These are phyloP conservation scores for Pseudogymnoascus sp. DNA, from an alignment of 2,329 filamentous ascomycete species.

Conservation along the genomic window DNA sequence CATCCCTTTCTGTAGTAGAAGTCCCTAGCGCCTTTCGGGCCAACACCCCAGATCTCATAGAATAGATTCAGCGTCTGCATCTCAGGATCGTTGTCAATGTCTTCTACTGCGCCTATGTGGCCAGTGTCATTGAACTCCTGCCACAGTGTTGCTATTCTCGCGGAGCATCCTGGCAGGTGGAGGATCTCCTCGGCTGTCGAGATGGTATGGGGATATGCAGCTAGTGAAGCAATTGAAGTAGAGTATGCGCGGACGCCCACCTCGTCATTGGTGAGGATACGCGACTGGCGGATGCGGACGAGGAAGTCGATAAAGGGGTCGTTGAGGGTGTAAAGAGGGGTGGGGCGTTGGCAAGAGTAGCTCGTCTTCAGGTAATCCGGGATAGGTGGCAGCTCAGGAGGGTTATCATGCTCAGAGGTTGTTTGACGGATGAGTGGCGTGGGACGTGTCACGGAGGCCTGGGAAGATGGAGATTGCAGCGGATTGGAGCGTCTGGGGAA, in stretches of 20 bases:
- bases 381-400: slow-evolving; percentile 48
- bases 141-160: slow-evolving; percentile 71
- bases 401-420: slow-evolving; percentile 68
- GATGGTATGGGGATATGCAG: slow-evolving; percentile 59
- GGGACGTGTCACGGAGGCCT: slow-evolving; percentile 29
- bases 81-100: slow-evolving; percentile 55
- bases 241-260: slow-evolving; percentile 82
- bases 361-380: slow-evolving; percentile 58
- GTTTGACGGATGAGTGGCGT: slow-evolving; percentile 53
- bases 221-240: slow-evolving; percentile 72
- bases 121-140: slow-evolving; percentile 61
- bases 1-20: slow-evolving; percentile 70
- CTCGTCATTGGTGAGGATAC: slow-evolving; percentile 64
- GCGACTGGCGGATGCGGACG: slow-evolving; percentile 62
- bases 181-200: slow-evolving; percentile 33
- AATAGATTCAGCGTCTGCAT: slow-evolving; percentile 62
- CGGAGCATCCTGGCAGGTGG: slow-evolving; percentile 68
- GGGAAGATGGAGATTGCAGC: background rate
- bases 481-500: background rate
- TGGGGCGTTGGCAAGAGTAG: slow-evolving; percentile 76
- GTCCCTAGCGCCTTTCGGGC: slow-evolving; percentile 67
- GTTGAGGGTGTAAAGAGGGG: slow-evolving; percentile 64
- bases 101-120: slow-evolving; percentile 53
- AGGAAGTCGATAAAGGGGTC: slow-evolving; percentile 65
- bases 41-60: slow-evolving; percentile 88